phyloP scores from a whole-genome alignment of 2,329 filamentous ascomycete genomes.

The Trichoderma cornu-damae region DNA sequence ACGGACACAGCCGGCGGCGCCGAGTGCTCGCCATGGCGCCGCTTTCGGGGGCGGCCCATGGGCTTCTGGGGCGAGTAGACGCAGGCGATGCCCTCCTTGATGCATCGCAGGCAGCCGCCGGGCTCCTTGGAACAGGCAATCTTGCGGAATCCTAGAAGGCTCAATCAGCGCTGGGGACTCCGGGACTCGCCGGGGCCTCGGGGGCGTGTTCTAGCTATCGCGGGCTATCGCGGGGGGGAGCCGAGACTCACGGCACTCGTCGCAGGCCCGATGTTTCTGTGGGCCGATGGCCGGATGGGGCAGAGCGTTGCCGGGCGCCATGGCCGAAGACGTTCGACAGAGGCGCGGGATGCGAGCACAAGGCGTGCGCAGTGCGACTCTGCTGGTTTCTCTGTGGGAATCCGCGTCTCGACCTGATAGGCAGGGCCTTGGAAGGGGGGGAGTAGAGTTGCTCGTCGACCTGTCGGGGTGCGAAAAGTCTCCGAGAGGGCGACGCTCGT shows the following conservation, averaged over 20 bases:
- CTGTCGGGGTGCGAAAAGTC: conserved; percentile 11
- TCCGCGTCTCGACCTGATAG: conserved; percentile 4
- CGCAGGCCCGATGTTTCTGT: conserved; percentile 55
- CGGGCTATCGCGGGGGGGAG: not conserved
- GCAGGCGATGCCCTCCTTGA: conserved; percentile 51
- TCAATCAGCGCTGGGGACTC: too few species aligned
- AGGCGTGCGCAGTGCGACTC: conserved; percentile 4
- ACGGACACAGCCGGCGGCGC: not conserved
- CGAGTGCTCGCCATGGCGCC: conserved; percentile 36
- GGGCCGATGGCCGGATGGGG: conserved; percentile 22
- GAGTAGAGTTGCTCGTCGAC: not conserved
- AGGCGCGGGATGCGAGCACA: not conserved
- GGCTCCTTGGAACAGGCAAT: conserved; percentile 60
- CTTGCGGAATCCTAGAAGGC: conserved; percentile 56
- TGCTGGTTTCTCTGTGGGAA: not conserved
- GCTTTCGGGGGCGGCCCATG: conserved; percentile 61
- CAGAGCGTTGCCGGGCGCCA: conserved; percentile 23
- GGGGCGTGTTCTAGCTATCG: not conserved
- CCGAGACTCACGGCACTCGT: conserved; percentile 56
- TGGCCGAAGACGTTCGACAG: conserved; percentile 12
- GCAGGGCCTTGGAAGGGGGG: not conserved
- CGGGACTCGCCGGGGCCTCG: too few species aligned
- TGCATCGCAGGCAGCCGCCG: conserved; percentile 55
- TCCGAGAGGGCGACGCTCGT: conserved; percentile 10
- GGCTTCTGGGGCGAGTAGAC: conserved; percentile 61